phyloP scores from a whole-genome alignment of 305 asterid species.

The Withania somnifera region DNA sequence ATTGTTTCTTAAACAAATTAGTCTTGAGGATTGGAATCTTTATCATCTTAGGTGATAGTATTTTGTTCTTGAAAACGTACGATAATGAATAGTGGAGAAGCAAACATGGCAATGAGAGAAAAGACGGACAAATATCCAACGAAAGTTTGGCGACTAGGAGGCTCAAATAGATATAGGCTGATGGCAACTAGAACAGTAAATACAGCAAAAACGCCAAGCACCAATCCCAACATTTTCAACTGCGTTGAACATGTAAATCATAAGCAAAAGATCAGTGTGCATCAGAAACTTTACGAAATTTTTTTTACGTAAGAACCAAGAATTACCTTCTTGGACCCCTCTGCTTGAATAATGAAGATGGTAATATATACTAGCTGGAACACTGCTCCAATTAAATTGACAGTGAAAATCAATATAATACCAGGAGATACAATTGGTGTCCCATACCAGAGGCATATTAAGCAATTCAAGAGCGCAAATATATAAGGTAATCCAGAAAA shows the following conservation, averaged over 20 bases:
- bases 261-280: neutral
- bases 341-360: constrained; percentile 50
- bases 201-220: constrained; percentile 39
- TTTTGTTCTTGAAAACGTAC: constrained; percentile 30
- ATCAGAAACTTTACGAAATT: neutral
- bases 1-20: neutral
- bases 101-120: constrained; percentile 76
- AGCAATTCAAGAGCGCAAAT: constrained; percentile 66
- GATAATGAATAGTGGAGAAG: constrained; percentile 67
- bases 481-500: constrained; percentile 77
- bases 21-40: neutral
- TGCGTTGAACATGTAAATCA: constrained; percentile 17
- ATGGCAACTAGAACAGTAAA: constrained; percentile 32
- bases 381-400: constrained; percentile 64
- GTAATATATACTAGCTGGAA: constrained; percentile 53
- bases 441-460: constrained; percentile 84
- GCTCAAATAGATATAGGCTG: constrained; percentile 48
- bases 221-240: constrained; percentile 60
- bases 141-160: constrained; percentile 48
- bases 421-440: constrained; percentile 54
- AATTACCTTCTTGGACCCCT: constrained; percentile 37
- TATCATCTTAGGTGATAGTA: neutral
- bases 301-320: neutral
- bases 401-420: constrained; percentile 50
- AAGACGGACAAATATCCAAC: constrained; percentile 60